Conservation (phyloP, 2,329 filamentous ascomycete species). For the Aspergillus japonicus region DNA sequence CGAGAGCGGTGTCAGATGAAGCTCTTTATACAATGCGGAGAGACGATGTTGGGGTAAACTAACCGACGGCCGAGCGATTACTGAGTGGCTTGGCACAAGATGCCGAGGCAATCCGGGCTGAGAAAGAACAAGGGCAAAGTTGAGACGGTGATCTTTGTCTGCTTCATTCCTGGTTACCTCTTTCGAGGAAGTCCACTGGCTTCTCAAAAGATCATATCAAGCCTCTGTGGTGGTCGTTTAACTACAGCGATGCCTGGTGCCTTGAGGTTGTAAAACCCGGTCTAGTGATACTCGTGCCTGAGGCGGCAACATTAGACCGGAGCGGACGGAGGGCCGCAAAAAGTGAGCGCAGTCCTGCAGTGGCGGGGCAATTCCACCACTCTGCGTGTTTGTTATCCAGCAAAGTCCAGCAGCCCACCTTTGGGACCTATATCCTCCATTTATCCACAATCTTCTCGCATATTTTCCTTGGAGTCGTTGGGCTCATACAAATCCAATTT, state of each 20-base stretch:
- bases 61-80: neutral
- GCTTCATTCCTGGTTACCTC: too few relatives aligned
- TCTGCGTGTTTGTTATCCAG: neutral
- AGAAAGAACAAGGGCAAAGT: neutral
- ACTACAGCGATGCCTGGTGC: neutral
- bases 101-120: slow-evolving; percentile 27
- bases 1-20: neutral
- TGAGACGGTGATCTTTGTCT: neutral
- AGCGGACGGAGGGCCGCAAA: neutral
- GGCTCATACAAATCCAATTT: neutral
- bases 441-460: neutral
- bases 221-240: too few relatives aligned
- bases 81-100: slow-evolving; percentile 8
- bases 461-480: neutral
- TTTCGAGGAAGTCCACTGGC: too few relatives aligned
- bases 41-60: neutral
- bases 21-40: slow-evolving; percentile 2
- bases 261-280: neutral
- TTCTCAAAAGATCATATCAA: neutral
- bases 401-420: neutral
- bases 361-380: neutral
- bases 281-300: neutral
- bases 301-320: neutral
- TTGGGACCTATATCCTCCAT: neutral
- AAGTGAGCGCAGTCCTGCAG: neutral